These are phyloP conservation scores for Hyaloscypha finlandica DNA, from an alignment of 495 filamentous ascomycete genomes.

Conservation along the genomic window DNA sequence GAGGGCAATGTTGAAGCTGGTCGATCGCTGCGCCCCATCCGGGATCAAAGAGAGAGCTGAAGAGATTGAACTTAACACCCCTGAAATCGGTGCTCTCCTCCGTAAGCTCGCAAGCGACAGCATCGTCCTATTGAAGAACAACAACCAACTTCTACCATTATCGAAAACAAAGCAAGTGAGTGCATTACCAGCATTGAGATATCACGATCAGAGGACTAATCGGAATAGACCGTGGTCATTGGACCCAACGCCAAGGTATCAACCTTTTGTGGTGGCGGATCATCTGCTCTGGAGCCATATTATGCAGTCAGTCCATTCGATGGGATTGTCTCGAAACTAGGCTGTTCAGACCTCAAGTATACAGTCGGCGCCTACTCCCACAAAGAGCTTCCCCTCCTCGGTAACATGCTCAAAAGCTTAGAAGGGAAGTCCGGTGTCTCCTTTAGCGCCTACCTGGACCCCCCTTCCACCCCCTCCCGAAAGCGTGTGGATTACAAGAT, in stretches of 20 bases:
- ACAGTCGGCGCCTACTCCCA: conserved; percentile 59
- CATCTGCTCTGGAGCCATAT: conserved; percentile 63
- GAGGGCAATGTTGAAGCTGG: conserved; percentile 58
- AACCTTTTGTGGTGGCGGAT: conserved; percentile 68
- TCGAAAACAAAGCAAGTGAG: conserved; percentile 55
- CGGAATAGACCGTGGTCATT: conserved; percentile 41
- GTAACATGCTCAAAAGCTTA: conserved; percentile 45
- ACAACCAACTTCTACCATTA: conserved; percentile 63
- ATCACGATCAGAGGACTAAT: background rate
- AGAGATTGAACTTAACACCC: conserved; percentile 39
- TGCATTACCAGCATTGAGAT: background rate
- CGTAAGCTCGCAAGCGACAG: conserved; percentile 65
- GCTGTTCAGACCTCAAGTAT: conserved; percentile 38
- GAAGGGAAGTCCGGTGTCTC: conserved; percentile 54
- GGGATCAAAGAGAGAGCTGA: conserved; percentile 52
- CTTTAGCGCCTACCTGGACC: conserved; percentile 60
- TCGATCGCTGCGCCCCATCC: conserved; percentile 53
- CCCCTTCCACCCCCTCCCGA: conserved; percentile 43
- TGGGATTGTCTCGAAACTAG: conserved; percentile 52
- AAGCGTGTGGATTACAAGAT: conserved; percentile 53
- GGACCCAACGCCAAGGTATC: conserved; percentile 73
- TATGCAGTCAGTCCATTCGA: conserved; percentile 67
- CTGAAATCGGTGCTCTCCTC: conserved; percentile 47
- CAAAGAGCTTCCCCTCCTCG: conserved; percentile 57
- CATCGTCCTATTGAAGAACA: conserved; percentile 73